Base-by-base conservation (phyloP, 225 moss, liverwort and hornwort genomes). In the Pseudoscleropodium purum region DNA sequence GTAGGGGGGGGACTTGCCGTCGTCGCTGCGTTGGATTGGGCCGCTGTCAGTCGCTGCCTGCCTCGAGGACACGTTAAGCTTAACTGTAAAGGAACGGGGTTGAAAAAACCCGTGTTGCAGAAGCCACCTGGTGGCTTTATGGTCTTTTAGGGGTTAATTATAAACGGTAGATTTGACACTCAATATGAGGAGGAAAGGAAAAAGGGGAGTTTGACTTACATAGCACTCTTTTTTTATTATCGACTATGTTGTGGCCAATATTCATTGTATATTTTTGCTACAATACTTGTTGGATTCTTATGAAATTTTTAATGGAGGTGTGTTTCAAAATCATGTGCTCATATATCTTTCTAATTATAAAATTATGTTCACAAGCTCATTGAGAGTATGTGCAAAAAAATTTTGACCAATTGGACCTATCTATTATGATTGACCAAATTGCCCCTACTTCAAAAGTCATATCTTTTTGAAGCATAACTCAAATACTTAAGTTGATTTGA, bases 391-490 rank as follows among this genome's bases (percentile, higher is more conserved):
- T 39, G 0, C 39, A 69, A n/a, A 25, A 39, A 13, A 39, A 2
- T 70, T 39, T 2, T 39, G 0, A 24, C 24, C 23, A 70, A 39
- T 70, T 70, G 14, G 2, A 4, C 4, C 39, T 70, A 24, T 39
- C 13, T 24, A 70, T 39, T 21, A 13, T 13, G 13, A 0, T 2
- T n/a, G 7, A 4, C 23, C 2, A 6, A n/a, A 69, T 3, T n/a
- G 4, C 20, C 24, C 5, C 23, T n/a, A 70, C 24, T 39, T 39
- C 13, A n/a, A 69, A n/a, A 69, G 39, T 37, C 12, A 68, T 24
- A 7, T 24, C 39, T 23, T 24, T 69, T 69, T n/a, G 24, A 69
- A 24, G 24, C 4, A 69, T 23, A n/a, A n/a, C 7, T n/a, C 11
- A n/a, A 69, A 54, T 13, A 33, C 33, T 34, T 34, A 33, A 17